phyloP scores from a whole-genome alignment of 108 stramenopile genomes.

The Cyclotella baltica region DNA sequence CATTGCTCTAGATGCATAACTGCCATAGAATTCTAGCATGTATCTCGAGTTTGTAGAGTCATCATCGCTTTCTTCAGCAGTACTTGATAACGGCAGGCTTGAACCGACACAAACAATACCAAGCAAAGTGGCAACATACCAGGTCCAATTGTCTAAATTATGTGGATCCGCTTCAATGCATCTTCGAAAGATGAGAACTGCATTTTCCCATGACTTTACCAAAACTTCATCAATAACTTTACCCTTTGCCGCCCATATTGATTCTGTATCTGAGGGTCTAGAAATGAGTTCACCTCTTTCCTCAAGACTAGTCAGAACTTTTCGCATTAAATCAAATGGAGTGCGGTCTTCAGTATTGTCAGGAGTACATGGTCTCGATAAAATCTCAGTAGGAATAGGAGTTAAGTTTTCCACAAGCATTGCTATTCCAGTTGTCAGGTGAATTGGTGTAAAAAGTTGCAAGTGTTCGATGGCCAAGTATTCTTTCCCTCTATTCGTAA shows the following conservation, averaged over 20 bases:
- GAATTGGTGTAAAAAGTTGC: slow-evolving; percentile 33
- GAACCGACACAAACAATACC: slow-evolving; percentile 48
- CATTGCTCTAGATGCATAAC: slow-evolving; percentile 25
- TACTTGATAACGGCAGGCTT: slow-evolving; percentile 8
- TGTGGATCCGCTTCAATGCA: slow-evolving; percentile 40
- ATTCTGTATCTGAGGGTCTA: slow-evolving; percentile 3
- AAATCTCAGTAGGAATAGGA: slow-evolving; percentile 31
- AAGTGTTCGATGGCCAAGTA: slow-evolving; percentile 26
- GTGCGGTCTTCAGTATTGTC: slow-evolving; percentile 17
- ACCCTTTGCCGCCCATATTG: slow-evolving; percentile 21
- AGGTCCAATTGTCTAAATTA: slow-evolving; percentile 47
- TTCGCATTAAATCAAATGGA: slow-evolving; percentile 45
- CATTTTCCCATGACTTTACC: slow-evolving; percentile 25
- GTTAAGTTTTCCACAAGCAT: slow-evolving; percentile 40
- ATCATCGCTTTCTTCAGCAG: not conserved
- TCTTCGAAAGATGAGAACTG: slow-evolving; percentile 28
- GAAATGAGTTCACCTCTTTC: slow-evolving; percentile 29
- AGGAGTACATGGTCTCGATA: slow-evolving; percentile 36
- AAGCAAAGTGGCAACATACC: slow-evolving; percentile 49
- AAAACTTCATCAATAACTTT: slow-evolving; percentile 41
- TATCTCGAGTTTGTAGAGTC: slow-evolving; percentile 3
- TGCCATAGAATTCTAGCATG: slow-evolving; percentile 22
- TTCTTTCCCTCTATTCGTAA: slow-evolving; percentile 33
- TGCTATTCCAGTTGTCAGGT: slow-evolving; percentile 39
- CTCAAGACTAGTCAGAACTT: slow-evolving; percentile 28